Evolutionary conservation across 164 flowering plant species (phyloP).

Genomic region (Buxus sempervirens): DNA sequence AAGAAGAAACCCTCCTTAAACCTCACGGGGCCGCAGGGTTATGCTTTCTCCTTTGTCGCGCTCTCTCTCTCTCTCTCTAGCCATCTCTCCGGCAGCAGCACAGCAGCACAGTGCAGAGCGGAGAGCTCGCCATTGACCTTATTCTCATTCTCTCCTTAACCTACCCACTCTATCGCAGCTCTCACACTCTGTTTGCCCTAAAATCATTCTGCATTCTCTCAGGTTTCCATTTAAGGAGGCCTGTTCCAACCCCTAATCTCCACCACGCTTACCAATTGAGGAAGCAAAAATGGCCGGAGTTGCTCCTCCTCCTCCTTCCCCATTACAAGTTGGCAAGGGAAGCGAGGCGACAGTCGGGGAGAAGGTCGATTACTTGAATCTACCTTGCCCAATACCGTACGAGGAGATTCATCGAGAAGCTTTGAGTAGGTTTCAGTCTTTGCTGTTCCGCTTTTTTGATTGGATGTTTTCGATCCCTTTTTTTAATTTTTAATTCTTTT

Average conservation of each 20-base stretch:
- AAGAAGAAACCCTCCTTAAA: no score
- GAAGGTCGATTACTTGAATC: constrained; percentile 62
- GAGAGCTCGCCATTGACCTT: background rate
- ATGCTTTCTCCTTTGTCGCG: no score
- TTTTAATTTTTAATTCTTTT: background rate
- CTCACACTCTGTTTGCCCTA: background rate
- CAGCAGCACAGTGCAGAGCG: background rate
- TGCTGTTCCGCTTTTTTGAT: background rate
- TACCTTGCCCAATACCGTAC: constrained; percentile 85
- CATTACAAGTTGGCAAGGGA: background rate
- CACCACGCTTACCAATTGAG: background rate
- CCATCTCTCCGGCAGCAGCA: background rate
- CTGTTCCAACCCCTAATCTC: background rate
- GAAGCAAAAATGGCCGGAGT: constrained; percentile 9
- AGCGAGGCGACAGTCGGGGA: constrained; percentile 23
- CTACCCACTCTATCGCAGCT: background rate
- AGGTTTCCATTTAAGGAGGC: background rate
- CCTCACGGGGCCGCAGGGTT: no score
- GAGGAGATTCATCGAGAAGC: constrained; percentile 94
- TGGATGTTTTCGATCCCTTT: background rate
- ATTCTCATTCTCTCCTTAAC: background rate
- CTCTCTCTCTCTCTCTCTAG: background rate
- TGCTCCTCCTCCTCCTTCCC: background rate
- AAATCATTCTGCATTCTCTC: background rate
- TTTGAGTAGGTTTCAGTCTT: constrained; percentile 46